phyloP scores from a whole-genome alignment of 1,139 yeast genomes.

The Lodderomyces beijingensis region DNA sequence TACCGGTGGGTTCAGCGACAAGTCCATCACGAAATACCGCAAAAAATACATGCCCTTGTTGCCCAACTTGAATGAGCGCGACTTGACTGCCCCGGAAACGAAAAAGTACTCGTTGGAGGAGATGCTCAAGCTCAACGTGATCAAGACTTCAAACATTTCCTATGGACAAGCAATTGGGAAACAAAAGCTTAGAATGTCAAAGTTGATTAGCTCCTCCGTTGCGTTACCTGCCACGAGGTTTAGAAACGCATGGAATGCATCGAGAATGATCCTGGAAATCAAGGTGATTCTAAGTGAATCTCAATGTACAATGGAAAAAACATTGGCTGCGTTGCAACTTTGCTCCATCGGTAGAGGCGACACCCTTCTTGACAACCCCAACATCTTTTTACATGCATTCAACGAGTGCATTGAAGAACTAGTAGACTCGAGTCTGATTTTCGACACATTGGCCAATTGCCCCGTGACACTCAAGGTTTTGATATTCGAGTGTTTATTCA shows the following conservation, averaged over 20 bases:
- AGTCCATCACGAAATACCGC: conserved; percentile 14
- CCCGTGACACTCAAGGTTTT: conserved; percentile 15
- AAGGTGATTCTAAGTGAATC: conserved; percentile 12
- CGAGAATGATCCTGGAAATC: conserved; percentile 12
- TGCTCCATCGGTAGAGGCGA: conserved; percentile 13
- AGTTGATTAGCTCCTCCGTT: conserved; percentile 8
- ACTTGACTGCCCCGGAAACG: not conserved
- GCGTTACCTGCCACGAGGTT: conserved; percentile 7
- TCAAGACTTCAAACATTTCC: not conserved
- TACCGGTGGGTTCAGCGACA: conserved; percentile 12
- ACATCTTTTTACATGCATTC: conserved; percentile 28
- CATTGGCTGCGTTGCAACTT: conserved; percentile 15
- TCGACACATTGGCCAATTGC: conserved; percentile 17
- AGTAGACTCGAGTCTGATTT: conserved; percentile 27
- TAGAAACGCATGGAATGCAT: conserved; percentile 13
- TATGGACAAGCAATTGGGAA: conserved; percentile 3
- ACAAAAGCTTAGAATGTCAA: conserved; percentile 10
- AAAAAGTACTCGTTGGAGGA: conserved; percentile 9
- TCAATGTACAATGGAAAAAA: conserved; percentile 8
- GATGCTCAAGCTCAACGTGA: conserved; percentile 2
- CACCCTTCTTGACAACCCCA: conserved; percentile 21
- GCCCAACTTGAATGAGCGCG: not conserved
- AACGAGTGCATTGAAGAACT: conserved; percentile 31
- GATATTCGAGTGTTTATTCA: conserved; percentile 28
- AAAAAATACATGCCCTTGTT: conserved; percentile 4